These are phyloP conservation scores for Sphaerulina populicola DNA, from an alignment of 2,329 filamentous ascomycete genomes.

Conservation along the genomic window DNA sequence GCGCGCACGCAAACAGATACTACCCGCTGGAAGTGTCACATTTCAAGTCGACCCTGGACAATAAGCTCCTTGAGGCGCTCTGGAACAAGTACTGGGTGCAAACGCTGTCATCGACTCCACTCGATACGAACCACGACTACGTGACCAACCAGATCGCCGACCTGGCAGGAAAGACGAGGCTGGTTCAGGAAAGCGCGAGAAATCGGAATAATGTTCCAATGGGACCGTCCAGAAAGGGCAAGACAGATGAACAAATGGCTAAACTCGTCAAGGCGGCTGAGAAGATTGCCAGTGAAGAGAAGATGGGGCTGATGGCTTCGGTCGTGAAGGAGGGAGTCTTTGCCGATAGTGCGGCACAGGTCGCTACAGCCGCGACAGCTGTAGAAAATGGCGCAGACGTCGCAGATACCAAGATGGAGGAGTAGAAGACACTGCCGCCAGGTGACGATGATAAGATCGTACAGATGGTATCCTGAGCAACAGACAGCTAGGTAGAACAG, in stretches of 20 bases:
- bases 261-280: constrained; percentile 56
- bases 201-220: constrained; percentile 23
- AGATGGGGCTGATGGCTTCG: constrained; percentile 53
- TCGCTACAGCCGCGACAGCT: constrained; percentile 13
- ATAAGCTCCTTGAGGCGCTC: constrained; percentile 73
- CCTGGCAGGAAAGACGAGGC: constrained; percentile 67
- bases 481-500: too few species aligned
- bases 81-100: constrained; percentile 99
- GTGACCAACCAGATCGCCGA: constrained; percentile 87
- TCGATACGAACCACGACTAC: constrained; percentile 88
- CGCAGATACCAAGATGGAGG: constrained; percentile 28
- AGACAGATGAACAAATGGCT: constrained; percentile 45
- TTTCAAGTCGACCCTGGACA: constrained; percentile 88
- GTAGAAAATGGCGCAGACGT: constrained; percentile 25
- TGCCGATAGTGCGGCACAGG: constrained; percentile 18
- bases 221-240: constrained; percentile 23
- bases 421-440: constrained; percentile 1
- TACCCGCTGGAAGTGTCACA: constrained; percentile 86
- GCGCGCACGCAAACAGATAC: constrained; percentile 81
- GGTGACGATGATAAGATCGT: too few species aligned
- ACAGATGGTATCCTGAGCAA: too few species aligned
- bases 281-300: constrained; percentile 54
- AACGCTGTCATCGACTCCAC: constrained; percentile 81
- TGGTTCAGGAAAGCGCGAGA: constrained; percentile 32
- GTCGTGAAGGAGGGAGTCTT: constrained; percentile 59